Evolutionary conservation across 805 yeast genomes (phyloP), one percentile per base, ranked within the genome.

Genomic region (Saccharomyces kudriavzevii): DNA sequence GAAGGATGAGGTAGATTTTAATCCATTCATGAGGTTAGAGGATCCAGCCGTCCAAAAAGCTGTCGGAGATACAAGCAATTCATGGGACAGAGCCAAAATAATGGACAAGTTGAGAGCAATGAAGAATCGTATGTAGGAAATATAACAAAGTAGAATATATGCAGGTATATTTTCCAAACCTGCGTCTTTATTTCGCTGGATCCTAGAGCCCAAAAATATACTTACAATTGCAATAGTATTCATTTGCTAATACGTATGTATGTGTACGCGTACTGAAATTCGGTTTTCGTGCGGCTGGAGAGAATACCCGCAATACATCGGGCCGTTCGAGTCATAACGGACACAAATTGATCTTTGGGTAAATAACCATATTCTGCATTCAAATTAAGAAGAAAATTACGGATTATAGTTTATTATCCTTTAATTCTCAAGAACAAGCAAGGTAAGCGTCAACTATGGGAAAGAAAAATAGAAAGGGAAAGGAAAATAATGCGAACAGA

Each of bases 21-120:
- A 94, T 69, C 99, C 99, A 27, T 94, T 94, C 72, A 84, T 92
- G 90, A 81, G 88, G 64, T 71, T 87, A 14, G 67, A 71, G 29
- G 96, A 91, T 62, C 81, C 84, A 0, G 72, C 72, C 25, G 83
- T 94, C 9, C 73, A 80, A 58, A 64, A 73, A 48, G 80, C 82
- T n/a, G 80, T 89, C 0, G 87, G 87, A 0, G 74, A 73, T 40
- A 55, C 69, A 0, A 77, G 77, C 13, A 68, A 72, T 1, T 30
- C 51, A 6, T 57, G 57, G 59, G 6, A 59, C 47, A 70, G 72
- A 5, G 75, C 74, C 13, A 81, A 78, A 25, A 81, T 89, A 20
- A 88, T 92, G 96, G 79, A 76, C 45, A 77, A 72, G 57, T 73
- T 92, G 62, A 81, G 99, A 62, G 79, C 77, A 58, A 69, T 90